Base-by-base conservation (phyloP, 306 rosid genomes). In the Castanopsis chinensis region DNA sequence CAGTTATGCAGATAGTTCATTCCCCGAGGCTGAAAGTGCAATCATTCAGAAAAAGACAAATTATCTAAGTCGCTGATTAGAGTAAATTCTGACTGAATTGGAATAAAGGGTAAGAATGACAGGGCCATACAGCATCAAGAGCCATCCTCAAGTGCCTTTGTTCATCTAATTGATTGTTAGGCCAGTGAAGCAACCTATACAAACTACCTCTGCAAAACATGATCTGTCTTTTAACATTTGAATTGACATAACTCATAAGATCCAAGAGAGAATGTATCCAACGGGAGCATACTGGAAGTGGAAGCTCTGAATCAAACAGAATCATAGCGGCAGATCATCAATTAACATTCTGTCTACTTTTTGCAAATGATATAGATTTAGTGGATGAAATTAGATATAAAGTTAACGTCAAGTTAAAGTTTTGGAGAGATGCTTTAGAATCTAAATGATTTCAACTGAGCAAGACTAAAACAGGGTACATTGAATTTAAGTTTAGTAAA, bases 1-100 rank as follows among this genome's bases (percentile, higher is more conserved):
- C 94, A 88, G 77, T 77, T 94, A 83, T 92, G 98, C 94, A 94
- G 87, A 82, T 94, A 94, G 80, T 92, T 94, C 98, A 94, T 94
- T 84, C 98, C 97, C 76, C 97, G 89, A 71, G 98, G 96, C 98
- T 94, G 90, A 82, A 80, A 45, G 33, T 65, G 73, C 43, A 61
- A 55, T 80, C 28, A 81, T 71, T 80, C 78, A 78, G 27, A 73
- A 81, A 79, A 71, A 68, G 43, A 76, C n/a, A 63, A 52, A 32
- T 76, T 70, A 43, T 71, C 27, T 25, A 79, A 77, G 72, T 37
- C 72, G 56, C 15, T 18, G 43, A 71, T 71, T 64, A 72, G 64
- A 79, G 30, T 2, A 64, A 77, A 65, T 65, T 80, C 55, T 25
- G 57, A 76, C 53, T 9, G 70, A 71, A 80, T 67, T 73, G 55